Base-by-base conservation (phyloP, 176 grass and related monocot genomes). In the Musa acuminata region DNA sequence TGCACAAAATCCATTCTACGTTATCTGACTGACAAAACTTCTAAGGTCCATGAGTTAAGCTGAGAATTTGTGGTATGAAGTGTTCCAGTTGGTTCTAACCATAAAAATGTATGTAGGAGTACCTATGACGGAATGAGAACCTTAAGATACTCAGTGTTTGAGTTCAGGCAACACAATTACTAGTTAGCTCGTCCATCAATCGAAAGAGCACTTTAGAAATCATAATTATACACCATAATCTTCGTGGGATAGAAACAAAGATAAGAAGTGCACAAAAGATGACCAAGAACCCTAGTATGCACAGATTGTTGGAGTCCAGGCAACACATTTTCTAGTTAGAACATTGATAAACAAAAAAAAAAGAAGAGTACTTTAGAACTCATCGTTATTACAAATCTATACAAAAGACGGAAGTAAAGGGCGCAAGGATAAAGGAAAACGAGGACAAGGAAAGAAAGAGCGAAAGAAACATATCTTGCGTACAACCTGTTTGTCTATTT, bases 391-490 rank as follows among this genome's bases (percentile, higher is more conserved):
- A 70, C 48, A 70, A 11, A 50, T 70, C 43, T 70, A 70, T 70
- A 70, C 67, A 70, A 70, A 70, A 50, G 35, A 69, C 8, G 19
- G 51, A 70, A 70, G 35, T 22, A 20, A 70, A 19, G 8, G 43
- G 48, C 51, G 67, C 48, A 43, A 48, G 67, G 6, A 51, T 14
- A 51, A 25, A 60, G 16, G 11, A 49, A 75, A 62, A 8, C 7
- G n/a, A 64, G 25, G 48, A 43, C 3, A 13, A 49, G 62, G 20
- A 62, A 49, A 75, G 29, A 13, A 49, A 75, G 20, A 62, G 20
- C 59, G 29, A 49, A 13, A 50, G 27, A 75, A 63, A 22, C 25
- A 62, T 76, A 64, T 62, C 74, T 22, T 77, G 75, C 74, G 43
- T 76, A 63, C 51, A 64, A 76, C 19, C 13, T 64, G 73, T 75